Evolutionary conservation across 257 asterid species (phyloP).

Genomic region (Sherardia arvensis): DNA sequence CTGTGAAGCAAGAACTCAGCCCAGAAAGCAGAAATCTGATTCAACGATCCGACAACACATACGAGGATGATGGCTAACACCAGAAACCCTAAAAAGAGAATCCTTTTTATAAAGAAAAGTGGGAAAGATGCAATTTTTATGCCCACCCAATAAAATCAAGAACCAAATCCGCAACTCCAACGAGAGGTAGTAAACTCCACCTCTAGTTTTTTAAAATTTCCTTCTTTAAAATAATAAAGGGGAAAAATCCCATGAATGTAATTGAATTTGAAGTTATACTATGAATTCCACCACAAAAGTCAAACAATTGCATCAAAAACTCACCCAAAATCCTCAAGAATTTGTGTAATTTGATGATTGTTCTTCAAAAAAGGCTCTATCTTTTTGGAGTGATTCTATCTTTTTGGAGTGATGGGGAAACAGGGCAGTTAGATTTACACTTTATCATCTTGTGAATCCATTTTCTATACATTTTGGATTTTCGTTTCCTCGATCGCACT

Average conservation of each 20-base stretch:
- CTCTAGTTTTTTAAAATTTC: background rate
- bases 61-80: constrained; percentile 20
- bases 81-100: constrained; percentile 23
- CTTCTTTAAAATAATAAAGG: background rate
- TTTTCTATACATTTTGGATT: background rate
- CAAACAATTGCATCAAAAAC: background rate
- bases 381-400: background rate
- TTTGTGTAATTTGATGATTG: background rate
- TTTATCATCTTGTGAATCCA: background rate
- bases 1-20: constrained; percentile 2
- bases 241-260: background rate
- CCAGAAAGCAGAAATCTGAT: constrained; percentile 22
- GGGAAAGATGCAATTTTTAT: background rate
- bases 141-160: constrained; percentile 12
- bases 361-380: background rate
- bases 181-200: background rate
- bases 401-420: too few species aligned
- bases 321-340: background rate
- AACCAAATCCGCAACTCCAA: constrained; percentile 10
- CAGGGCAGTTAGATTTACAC: background rate
- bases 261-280: background rate
- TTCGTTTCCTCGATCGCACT: constrained; percentile 3
- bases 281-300: background rate
- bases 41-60: constrained; percentile 31
- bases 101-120: background rate